These are phyloP conservation scores for Cyphellophora attinorum DNA, from an alignment of 2,329 filamentous ascomycete genomes.

Conservation along the genomic window DNA sequence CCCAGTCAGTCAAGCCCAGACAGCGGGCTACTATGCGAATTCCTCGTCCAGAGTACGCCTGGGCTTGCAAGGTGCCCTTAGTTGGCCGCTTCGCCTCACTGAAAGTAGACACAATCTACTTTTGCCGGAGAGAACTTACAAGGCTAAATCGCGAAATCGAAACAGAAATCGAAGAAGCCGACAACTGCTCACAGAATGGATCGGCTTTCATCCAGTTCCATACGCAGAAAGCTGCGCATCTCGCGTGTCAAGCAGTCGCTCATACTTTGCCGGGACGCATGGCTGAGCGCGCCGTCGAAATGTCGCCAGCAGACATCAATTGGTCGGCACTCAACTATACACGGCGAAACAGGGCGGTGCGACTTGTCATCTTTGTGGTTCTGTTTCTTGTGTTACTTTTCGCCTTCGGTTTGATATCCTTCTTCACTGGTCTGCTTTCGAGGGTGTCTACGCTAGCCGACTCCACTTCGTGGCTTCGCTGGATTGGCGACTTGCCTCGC, in stretches of 20 bases:
- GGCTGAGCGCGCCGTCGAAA: conserved; percentile 17
- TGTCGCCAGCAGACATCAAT: conserved; percentile 20
- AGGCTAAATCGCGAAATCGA: conserved; percentile 20
- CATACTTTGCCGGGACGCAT: conserved; percentile 15
- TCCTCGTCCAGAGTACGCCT: conserved; percentile 13
- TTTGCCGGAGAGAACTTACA: conserved; percentile 19
- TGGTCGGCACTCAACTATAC: conserved; percentile 11
- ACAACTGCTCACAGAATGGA: conserved; percentile 15
- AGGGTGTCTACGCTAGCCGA: conserved; percentile 14
- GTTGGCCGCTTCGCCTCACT: conserved; percentile 16
- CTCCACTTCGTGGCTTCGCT: conserved; percentile 13
- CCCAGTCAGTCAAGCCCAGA: conserved; percentile 15
- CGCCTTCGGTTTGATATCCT: conserved; percentile 19
- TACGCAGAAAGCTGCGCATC: conserved; percentile 18
- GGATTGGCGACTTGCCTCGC: conserved; percentile 10
- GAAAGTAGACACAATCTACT: conserved; percentile 20
- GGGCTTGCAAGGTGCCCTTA: conserved; percentile 15
- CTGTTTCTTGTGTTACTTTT: conserved; percentile 17
- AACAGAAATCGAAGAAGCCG: conserved; percentile 15
- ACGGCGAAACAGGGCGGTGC: conserved; percentile 7
- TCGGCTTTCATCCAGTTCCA: conserved; percentile 20
- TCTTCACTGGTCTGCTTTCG: conserved; percentile 16
- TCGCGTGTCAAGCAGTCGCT: conserved; percentile 18
- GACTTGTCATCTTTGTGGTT: conserved; percentile 14
- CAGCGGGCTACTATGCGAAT: conserved; percentile 17